phyloP scores from a whole-genome alignment of 208 protist genomes.

The Wallacemonas collosoma region DNA sequence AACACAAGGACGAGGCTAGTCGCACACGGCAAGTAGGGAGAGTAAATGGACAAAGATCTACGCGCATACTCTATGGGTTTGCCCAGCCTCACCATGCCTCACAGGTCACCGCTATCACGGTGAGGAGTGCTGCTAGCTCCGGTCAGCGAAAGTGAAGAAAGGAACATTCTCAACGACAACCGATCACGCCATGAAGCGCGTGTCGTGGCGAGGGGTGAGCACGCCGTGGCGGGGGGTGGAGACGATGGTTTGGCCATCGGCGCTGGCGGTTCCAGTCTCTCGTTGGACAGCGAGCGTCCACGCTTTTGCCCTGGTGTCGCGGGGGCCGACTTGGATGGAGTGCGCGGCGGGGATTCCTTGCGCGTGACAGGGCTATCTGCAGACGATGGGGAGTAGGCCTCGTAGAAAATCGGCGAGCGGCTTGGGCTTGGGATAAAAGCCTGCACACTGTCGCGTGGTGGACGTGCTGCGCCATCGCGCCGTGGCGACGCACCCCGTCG shows the following conservation, averaged over 20 bases:
- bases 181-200: slow-evolving; percentile 43
- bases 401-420: slow-evolving; percentile 63
- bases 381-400: slow-evolving; percentile 42
- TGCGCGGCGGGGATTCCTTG: neutral
- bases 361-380: neutral
- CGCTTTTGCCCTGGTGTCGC: slow-evolving; percentile 7
- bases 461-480: neutral
- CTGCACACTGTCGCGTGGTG: slow-evolving; percentile 19
- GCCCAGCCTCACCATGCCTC: neutral
- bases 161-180: slow-evolving; percentile 37
- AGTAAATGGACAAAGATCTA: too few species aligned
- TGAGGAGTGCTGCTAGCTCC: slow-evolving; percentile 5
- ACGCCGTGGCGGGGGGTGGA: slow-evolving; percentile 7
- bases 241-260: neutral
- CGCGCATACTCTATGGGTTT: neutral
- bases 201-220: slow-evolving; percentile 11
- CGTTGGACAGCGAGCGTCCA: neutral
- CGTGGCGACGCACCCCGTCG: neutral
- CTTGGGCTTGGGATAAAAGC: slow-evolving; percentile 73
- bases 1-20: neutral
- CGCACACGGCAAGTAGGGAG: too few species aligned
- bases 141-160: slow-evolving; percentile 25
- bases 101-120: slow-evolving; percentile 4
- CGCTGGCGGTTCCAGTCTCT: neutral
- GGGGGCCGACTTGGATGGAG: neutral